phyloP scores from a whole-genome alignment of 2,329 filamentous ascomycete genomes.

The Alternaria viburni region DNA sequence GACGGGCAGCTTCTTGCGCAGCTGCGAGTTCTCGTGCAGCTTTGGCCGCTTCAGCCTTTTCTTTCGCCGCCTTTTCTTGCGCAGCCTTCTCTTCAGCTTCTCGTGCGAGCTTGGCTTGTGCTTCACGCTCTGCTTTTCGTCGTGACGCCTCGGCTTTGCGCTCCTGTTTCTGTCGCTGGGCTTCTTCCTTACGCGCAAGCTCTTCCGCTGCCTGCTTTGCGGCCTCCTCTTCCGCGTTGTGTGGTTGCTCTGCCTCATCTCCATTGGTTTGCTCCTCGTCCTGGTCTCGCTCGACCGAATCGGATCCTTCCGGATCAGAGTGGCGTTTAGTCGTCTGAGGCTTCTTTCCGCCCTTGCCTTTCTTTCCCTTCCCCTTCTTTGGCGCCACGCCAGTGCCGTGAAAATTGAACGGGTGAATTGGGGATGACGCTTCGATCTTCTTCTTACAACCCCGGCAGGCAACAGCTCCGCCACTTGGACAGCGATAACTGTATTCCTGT shows the following conservation, averaged over 20 bases:
- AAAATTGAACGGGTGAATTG: not conserved
- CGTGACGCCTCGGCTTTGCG: not conserved
- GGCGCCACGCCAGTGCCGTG: not conserved
- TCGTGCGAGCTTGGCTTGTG: not conserved
- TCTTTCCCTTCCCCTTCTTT: not conserved
- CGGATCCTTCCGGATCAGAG: not conserved
- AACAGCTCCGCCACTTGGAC: conserved; percentile 1
- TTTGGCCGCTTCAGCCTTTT: not conserved
- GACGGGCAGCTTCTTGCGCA: not conserved
- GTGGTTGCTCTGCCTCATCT: not conserved
- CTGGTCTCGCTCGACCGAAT: not conserved
- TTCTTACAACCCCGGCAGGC: not conserved
- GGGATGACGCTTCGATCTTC: not conserved
- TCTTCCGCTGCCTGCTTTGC: not conserved
- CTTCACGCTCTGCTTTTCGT: not conserved
- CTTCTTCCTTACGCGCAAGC: not conserved
- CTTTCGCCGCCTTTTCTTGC: not conserved
- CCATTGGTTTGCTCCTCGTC: not conserved
- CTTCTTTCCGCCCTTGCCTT: not conserved
- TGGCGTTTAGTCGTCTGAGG: not conserved
- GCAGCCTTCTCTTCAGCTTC: not conserved
- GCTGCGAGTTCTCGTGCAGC: not conserved
- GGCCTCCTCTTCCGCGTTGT: not conserved
- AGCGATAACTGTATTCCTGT: not conserved
- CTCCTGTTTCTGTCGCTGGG: not conserved